Evolutionary conservation across 2,329 filamentous ascomycete genomes (phyloP).

Genomic region (Trichophyton rubrum): DNA sequence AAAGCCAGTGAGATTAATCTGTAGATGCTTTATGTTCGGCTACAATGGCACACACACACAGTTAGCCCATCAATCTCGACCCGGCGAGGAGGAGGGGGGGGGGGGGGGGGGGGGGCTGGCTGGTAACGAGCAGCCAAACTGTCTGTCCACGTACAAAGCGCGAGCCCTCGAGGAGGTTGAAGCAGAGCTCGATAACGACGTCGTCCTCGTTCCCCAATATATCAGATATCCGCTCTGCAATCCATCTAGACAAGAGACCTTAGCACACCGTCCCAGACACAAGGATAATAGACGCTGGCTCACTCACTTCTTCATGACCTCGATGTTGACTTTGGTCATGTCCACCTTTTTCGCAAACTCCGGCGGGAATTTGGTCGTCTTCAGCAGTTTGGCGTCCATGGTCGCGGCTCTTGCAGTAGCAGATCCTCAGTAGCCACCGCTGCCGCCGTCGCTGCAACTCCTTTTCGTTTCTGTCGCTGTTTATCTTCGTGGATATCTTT

Average conservation of each 20-base stretch:
- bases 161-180: constrained; percentile 56
- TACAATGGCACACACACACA: constrained; percentile 28
- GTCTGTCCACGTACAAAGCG: constrained; percentile 52
- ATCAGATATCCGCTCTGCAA: constrained; percentile 71
- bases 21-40: constrained; percentile 91
- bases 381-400: constrained; percentile 80
- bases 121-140: constrained; percentile 3
- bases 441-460: not conserved
- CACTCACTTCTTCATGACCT: constrained; percentile 90
- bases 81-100: too few relatives aligned
- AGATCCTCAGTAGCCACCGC: not conserved
- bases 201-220: constrained; percentile 91
- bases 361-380: constrained; percentile 81
- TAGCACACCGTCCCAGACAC: not conserved
- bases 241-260: constrained; percentile 55
- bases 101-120: too few relatives aligned
- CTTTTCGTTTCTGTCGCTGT: not conserved
- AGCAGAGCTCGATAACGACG: constrained; percentile 77
- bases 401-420: constrained; percentile 14
- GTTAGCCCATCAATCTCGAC: constrained; percentile 14
- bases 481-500: not conserved
- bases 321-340: constrained; percentile 91
- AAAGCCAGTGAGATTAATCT: constrained; percentile 90
- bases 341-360: constrained; percentile 95
- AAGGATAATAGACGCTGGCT: constrained; percentile 1